phyloP scores from a whole-genome alignment of 768 basidiomycete genomes.

The Cyclocybe cylindracea region DNA sequence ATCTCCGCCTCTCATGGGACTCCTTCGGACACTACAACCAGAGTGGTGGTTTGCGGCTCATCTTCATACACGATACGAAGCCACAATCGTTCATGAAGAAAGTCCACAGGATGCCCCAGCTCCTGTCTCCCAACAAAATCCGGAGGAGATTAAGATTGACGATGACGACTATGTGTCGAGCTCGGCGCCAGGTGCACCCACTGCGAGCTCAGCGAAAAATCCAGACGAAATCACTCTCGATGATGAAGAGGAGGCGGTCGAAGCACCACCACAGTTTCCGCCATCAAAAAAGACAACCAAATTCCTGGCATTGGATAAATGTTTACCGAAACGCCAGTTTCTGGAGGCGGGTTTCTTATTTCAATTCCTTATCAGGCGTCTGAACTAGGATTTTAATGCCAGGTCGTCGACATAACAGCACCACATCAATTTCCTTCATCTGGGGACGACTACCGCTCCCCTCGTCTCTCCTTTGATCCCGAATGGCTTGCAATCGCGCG shows the following conservation, averaged over 20 bases:
- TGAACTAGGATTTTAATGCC: background rate
- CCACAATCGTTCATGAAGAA: conserved; percentile 49
- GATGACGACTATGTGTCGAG: conserved; percentile 38
- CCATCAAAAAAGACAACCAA: conserved; percentile 47
- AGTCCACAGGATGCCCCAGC: background rate
- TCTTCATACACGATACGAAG: conserved; percentile 86
- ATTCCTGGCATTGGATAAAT: conserved; percentile 93
- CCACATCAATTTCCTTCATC: conserved; percentile 5
- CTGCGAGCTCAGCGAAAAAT: conserved; percentile 23
- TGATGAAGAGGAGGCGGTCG: conserved; percentile 47
- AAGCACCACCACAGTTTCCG: conserved; percentile 28
- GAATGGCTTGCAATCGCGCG: conserved; percentile 95
- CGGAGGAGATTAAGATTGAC: conserved; percentile 51
- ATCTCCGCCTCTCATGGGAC: conserved; percentile 81
- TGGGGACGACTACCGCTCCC: conserved; percentile 15
- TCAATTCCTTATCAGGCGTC: background rate
- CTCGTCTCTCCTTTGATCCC: conserved; percentile 70
- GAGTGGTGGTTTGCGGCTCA: conserved; percentile 94
- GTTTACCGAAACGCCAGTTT: conserved; percentile 72
- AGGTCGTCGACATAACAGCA: conserved; percentile 69
- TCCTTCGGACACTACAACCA: conserved; percentile 73
- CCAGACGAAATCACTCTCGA: conserved; percentile 55
- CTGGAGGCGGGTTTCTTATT: conserved; percentile 61
- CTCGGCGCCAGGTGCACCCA: background rate
- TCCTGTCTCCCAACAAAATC: conserved; percentile 32